Evolutionary conservation across 768 basidiomycete genomes (phyloP), one percentile per base, ranked within the genome.

Genomic region (Mycena alexandri): DNA sequence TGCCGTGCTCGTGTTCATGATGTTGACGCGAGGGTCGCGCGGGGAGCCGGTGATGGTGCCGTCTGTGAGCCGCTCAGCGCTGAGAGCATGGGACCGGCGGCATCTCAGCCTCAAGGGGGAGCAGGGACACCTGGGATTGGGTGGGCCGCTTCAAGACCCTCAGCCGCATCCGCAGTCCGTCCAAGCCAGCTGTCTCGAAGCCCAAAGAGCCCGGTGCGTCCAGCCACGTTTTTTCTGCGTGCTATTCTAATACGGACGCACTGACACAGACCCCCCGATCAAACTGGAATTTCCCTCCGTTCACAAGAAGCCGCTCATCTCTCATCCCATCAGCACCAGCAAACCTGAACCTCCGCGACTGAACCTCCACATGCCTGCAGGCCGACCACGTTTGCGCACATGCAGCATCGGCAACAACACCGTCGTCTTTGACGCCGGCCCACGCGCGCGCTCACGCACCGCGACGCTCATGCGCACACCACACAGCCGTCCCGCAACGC

Each of bases 1-100:
- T 4, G 87, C 91, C 0, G 91, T 98, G 12, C 85, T 97, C 21
- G 82, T 95, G 14, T 95, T 98, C 76, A 92, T 97, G 79, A 88
- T 90, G 19, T 83, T 97, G 57, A 96, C 95, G 5, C 87, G 95
- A 7, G 93, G 94, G 9, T 92, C 89, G 2, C 72, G 72, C 46
- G 67, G 57, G 75, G 84, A 57, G 81, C 79, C 56, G 17, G 54
- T 53, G 34, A 52, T 68, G 51, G 67, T 44, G 55, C 71, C 70
- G 59, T 64, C 46, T 3, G 57, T 72, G 14, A 68, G 50, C 43
- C 51, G 70, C 41, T 53, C 53, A 46, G 46, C 61, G 53, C 22
- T 68, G n/a, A 46, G 70, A 12, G 70, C 70, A 1, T 71, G 70
- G 66, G 70, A 66, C 1, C 66, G 66, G 22, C 63, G 70, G 13